Evolutionary conservation across 1,284 basidiomycete species (phyloP).

Genomic region (Naganishia cerealis): DNA sequence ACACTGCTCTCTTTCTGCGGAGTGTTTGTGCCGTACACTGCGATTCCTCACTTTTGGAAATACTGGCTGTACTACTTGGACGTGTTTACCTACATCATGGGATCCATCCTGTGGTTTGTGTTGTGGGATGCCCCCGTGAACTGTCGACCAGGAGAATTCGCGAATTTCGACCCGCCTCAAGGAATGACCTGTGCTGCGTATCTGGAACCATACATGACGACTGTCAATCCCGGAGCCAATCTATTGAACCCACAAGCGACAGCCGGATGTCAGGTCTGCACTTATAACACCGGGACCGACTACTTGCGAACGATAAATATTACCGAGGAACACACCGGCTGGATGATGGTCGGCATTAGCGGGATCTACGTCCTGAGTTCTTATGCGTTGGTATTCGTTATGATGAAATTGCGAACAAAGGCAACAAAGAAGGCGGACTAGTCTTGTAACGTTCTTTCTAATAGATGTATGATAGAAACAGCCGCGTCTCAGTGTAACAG

Average conservation of each 20-base stretch:
- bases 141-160: slow-evolving; percentile 47
- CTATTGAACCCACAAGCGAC: slow-evolving; percentile 38
- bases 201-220: slow-evolving; percentile 32
- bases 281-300: slow-evolving; percentile 43
- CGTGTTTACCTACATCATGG: slow-evolving; percentile 32
- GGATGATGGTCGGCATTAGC: slow-evolving; percentile 20
- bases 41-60: slow-evolving; percentile 39
- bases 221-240: slow-evolving; percentile 21
- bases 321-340: slow-evolving; percentile 6
- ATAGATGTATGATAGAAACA: too few species aligned
- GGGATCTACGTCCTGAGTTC: slow-evolving; percentile 22
- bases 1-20: slow-evolving; percentile 38
- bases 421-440: slow-evolving; percentile 34
- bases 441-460: too few species aligned
- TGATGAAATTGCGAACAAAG: slow-evolving; percentile 36
- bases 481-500: too few species aligned
- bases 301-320: slow-evolving; percentile 47
- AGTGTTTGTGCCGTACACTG: slow-evolving; percentile 37
- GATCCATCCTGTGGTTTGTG: slow-evolving; percentile 20
- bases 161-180: slow-evolving; percentile 46
- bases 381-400: slow-evolving; percentile 32
- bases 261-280: slow-evolving; percentile 45
- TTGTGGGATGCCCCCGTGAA: slow-evolving; percentile 43
- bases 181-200: slow-evolving; percentile 46
- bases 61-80: slow-evolving; percentile 38